Percentiles rank a stretch among this genome's conserved stretches.
These are phyloP conservation scores for Kodamaea arcana DNA, from an alignment of 1,139 yeast genomes.

Conservation along the genomic window DNA sequence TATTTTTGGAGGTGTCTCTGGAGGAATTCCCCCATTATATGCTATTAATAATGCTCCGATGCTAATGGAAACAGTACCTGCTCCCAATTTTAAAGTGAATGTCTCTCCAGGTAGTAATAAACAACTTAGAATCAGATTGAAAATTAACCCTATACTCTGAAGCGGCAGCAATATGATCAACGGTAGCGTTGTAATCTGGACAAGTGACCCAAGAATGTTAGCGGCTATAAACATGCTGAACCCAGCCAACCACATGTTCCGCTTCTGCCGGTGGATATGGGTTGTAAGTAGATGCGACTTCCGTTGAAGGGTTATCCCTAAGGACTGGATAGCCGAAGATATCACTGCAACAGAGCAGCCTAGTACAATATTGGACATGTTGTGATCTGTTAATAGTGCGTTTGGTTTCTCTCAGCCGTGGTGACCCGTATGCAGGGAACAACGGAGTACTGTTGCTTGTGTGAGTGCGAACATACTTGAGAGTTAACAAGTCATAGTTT, in stretches of 20 bases:
- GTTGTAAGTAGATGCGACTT: constrained; percentile 55
- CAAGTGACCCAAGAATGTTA: constrained; percentile 75
- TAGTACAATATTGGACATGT: constrained; percentile 26
- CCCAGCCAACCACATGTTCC: constrained; percentile 76
- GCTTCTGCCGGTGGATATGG: constrained; percentile 34
- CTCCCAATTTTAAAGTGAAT: constrained; percentile 53
- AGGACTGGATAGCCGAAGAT: constrained; percentile 77
- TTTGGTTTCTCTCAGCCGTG: not conserved
- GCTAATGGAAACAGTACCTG: constrained; percentile 67
- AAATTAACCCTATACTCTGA: constrained; percentile 83
- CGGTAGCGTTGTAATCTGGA: constrained; percentile 82
- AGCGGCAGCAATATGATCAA: constrained; percentile 75
- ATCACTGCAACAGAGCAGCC: constrained; percentile 76
- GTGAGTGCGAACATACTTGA: no score
- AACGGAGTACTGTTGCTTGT: no score
- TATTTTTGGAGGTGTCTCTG: constrained; percentile 20
- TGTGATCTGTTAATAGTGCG: no score
- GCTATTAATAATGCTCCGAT: constrained; percentile 82
- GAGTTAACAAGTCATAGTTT: no score
- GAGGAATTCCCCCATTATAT: constrained; percentile 48
- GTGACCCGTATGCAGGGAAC: not conserved
- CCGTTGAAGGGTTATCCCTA: constrained; percentile 81
- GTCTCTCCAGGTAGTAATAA: constrained; percentile 56
- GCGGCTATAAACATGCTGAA: constrained; percentile 66
- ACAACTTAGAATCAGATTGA: constrained; percentile 72